Evolutionary conservation across 1,284 basidiomycete genomes (phyloP).

Genomic region (Trichosporon faecale): DNA sequence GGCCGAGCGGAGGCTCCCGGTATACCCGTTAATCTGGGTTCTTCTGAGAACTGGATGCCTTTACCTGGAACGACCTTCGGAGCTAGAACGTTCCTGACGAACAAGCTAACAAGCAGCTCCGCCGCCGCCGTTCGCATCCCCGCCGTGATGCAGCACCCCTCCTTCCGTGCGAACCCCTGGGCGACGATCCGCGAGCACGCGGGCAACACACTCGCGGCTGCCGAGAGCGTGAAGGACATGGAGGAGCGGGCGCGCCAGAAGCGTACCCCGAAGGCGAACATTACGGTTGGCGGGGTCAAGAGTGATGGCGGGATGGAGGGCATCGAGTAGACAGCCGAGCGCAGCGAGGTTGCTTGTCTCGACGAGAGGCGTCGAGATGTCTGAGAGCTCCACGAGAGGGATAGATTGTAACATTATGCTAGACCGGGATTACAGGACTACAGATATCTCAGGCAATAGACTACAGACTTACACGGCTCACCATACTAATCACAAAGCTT

Average conservation of each 20-base stretch:
- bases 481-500: no score
- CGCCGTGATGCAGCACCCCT: conserved; percentile 46
- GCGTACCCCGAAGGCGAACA: conserved; percentile 10
- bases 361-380: no score
- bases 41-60: no score
- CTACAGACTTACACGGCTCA: not conserved
- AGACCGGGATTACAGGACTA: not conserved
- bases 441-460: not conserved
- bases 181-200: conserved; percentile 51
- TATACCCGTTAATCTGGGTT: no score
- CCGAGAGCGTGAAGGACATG: conserved; percentile 21
- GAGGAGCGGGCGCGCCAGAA: conserved; percentile 14
- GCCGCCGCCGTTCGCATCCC: conserved; percentile 41
- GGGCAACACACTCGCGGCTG: conserved; percentile 40
- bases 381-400: no score
- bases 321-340: conserved; percentile 16
- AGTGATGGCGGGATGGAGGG: conserved; percentile 18
- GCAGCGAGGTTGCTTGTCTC: not conserved
- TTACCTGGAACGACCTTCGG: no score
- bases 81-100: no score
- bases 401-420: conserved; percentile 1
- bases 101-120: conserved; percentile 27
- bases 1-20: no score
- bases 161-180: conserved; percentile 50
- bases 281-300: conserved; percentile 8